Evolutionary conservation across 208 protist genomes (phyloP).

Genomic region (Leishmania turanica): DNA sequence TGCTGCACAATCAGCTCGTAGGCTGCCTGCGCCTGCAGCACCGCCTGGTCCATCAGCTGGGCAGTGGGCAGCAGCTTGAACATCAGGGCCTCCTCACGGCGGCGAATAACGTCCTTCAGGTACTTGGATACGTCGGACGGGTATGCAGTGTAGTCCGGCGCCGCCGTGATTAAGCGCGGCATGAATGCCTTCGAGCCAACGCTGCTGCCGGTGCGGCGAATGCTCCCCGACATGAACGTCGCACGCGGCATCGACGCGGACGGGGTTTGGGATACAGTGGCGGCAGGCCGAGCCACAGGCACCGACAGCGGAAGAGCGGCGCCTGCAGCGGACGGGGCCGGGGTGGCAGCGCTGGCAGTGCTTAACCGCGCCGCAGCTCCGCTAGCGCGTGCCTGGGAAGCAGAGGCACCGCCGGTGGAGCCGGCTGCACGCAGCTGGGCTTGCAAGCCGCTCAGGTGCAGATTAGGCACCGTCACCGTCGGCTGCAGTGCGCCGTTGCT

Average conservation of each 20-base stretch:
- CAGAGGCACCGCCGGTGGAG: constrained; percentile 8
- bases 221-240: background rate
- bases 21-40: constrained; percentile 50
- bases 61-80: constrained; percentile 64
- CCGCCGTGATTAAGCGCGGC: constrained; percentile 11
- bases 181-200: constrained; percentile 17
- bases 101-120: constrained; percentile 56
- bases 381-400: background rate
- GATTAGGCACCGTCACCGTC: constrained; percentile 10
- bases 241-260: constrained; percentile 14
- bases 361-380: background rate
- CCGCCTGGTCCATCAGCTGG: constrained; percentile 58
- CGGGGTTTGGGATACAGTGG: background rate
- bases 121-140: constrained; percentile 53
- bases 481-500: constrained; percentile 3
- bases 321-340: background rate
- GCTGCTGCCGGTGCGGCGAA: constrained; percentile 4
- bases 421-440: constrained; percentile 4
- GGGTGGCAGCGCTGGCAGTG: background rate
- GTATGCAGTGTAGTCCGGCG: constrained; percentile 30
- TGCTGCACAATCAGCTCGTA: constrained; percentile 51
- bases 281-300: constrained; percentile 1
- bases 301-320: background rate
- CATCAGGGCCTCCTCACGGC: constrained; percentile 47
- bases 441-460: constrained; percentile 10